These are phyloP conservation scores for Fusarium sp. DNA, from an alignment of 2,329 filamentous ascomycete species.

Conservation along the genomic window DNA sequence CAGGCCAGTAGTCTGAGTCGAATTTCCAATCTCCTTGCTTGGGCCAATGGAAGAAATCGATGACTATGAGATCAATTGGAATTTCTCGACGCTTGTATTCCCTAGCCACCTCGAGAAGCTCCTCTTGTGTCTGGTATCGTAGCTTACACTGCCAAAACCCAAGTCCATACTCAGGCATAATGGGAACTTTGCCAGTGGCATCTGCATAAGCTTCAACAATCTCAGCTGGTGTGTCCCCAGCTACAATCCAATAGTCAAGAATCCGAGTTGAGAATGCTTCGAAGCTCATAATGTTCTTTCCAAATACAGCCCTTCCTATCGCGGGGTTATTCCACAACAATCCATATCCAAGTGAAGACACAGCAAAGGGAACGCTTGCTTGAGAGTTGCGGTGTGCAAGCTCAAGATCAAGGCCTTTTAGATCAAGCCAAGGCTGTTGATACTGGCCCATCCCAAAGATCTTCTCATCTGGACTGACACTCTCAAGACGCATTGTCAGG, in stretches of 20 bases:
- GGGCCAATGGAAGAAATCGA: constrained; percentile 76
- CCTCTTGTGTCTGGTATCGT: constrained; percentile 72
- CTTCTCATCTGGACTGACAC: constrained; percentile 62
- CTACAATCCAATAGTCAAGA: constrained; percentile 73
- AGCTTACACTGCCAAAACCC: constrained; percentile 77
- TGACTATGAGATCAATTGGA: constrained; percentile 72
- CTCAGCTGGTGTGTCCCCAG: constrained; percentile 62
- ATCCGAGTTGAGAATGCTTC: constrained; percentile 66
- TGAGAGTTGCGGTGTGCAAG: constrained; percentile 74
- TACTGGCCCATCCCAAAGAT: constrained; percentile 78
- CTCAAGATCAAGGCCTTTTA: constrained; percentile 71
- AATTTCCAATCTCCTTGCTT: constrained; percentile 75
- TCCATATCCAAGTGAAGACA: constrained; percentile 70
- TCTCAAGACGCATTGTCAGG: constrained; percentile 68
- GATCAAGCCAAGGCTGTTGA: constrained; percentile 69
- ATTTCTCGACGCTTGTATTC: constrained; percentile 66
- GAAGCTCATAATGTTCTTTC: constrained; percentile 69
- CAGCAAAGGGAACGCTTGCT: constrained; percentile 69
- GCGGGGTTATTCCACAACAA: constrained; percentile 74
- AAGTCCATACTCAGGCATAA: constrained; percentile 75
- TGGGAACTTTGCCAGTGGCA: constrained; percentile 67
- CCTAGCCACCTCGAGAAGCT: constrained; percentile 67
- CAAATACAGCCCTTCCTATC: constrained; percentile 68
- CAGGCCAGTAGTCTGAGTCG: constrained; percentile 71
- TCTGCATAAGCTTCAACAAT: constrained; percentile 66